Evolutionary conservation across 371 early-diverging fungal species (phyloP), one percentile per base, ranked within the genome.

Genomic region (Sporodiniella umbellata): DNA sequence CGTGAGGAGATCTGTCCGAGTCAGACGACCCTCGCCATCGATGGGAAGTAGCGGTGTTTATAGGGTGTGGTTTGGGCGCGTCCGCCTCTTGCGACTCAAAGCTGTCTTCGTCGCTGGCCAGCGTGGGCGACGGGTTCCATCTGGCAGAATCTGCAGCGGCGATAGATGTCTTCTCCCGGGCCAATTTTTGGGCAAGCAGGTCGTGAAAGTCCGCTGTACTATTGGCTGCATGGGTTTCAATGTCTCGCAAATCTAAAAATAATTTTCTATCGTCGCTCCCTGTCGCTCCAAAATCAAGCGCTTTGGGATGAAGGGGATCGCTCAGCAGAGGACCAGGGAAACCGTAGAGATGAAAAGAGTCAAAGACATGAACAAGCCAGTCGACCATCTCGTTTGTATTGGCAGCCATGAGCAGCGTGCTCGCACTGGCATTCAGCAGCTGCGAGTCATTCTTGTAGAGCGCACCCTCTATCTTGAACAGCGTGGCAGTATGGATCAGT

Each of bases 271-370:
- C 44, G 15, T 45, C 17, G 2, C 14, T 26, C n/a, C 8, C 26
- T 10, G 31, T 12, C n/a, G 47, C 58, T 23, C 61, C 78, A 53
- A 74, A 78, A 46, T 66, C 66, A 24, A 78, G 58, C 3, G 78
- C 48, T 28, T 48, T 49, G 8, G 51, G 56, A 17, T 68, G 54
- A 7, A 38, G 38, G 8, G 64, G 48, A 47, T 73, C 70, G 22
- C 62, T 49, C 12, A 70, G 33, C 2, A 78, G 47, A 24, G 53
- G 47, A 0, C 54, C 31, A 21, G 83, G 83, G 53, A 78, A 47
- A 10, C 77, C 77, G 51, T 80, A 78, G 6, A 82, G 51, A 37
- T 71, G 64, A 48, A 80, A 82, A 8, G 70, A 59, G 51, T 82
- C 79, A 50, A 61, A 78, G 12, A 62, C 54, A 14, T 68, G 70